Evolutionary conservation across 2,329 filamentous ascomycete species (phyloP).

Genomic region (Tolypocladium inflatum): DNA sequence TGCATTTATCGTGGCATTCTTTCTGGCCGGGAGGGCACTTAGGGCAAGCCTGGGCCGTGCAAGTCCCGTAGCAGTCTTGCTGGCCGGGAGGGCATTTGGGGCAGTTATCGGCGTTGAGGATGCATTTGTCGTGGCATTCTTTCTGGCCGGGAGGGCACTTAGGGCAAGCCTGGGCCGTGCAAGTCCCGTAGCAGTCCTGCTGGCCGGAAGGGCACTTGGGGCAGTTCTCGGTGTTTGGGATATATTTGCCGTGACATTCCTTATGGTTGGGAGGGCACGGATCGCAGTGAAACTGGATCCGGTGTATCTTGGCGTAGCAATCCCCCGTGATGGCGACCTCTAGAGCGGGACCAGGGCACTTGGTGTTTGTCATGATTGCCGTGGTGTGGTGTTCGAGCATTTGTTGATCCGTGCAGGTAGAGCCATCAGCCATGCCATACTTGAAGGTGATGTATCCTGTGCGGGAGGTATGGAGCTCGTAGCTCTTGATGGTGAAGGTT

Average conservation of each 20-base stretch:
- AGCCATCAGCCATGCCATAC: not conserved
- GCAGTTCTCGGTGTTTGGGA: not conserved
- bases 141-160: not conserved
- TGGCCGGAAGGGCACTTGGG: not conserved
- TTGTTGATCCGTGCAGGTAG: not conserved
- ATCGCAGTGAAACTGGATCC: not conserved
- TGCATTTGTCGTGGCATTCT: not conserved
- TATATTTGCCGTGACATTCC: not conserved
- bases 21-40: not conserved
- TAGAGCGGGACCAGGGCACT: not conserved
- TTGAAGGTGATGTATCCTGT: not conserved
- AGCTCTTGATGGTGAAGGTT: not conserved
- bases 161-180: not conserved
- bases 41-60: not conserved
- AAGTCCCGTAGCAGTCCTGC: not conserved
- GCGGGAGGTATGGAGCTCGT: not conserved
- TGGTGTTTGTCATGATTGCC: not conserved
- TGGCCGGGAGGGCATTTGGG: too few relatives aligned
- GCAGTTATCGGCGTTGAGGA: too few relatives aligned
- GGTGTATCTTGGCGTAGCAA: not conserved
- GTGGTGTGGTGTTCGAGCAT: not conserved
- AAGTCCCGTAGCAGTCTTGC: not conserved
- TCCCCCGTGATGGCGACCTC: not conserved
- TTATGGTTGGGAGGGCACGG: not conserved
- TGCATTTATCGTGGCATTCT: not conserved